Evolutionary conservation across 2,329 filamentous ascomycete genomes (phyloP).

Genomic region (Neophaeococcomyces mojaviensis): DNA sequence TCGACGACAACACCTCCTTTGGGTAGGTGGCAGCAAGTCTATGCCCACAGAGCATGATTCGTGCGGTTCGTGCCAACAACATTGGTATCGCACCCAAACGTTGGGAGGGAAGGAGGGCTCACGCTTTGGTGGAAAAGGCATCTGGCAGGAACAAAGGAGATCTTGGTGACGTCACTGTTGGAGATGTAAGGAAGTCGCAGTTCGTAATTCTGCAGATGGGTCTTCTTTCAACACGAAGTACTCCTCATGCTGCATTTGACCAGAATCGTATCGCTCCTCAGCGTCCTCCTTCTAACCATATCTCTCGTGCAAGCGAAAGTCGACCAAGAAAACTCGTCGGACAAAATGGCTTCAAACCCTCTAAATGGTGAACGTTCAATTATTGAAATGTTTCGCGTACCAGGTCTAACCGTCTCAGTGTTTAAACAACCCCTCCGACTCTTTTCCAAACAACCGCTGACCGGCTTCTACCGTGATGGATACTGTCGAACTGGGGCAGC

Average conservation of each 20-base stretch:
- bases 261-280: neutral
- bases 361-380: conserved; percentile 5
- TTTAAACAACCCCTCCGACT: conserved; percentile 52
- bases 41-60: too few relatives aligned
- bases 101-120: too few relatives aligned
- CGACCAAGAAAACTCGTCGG: neutral
- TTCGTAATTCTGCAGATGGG: neutral
- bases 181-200: neutral
- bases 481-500: conserved; percentile 51
- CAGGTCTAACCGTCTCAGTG: conserved; percentile 28
- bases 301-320: neutral
- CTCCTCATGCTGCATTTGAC: neutral
- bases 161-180: neutral
- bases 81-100: too few relatives aligned
- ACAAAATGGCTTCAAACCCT: conserved; percentile 5
- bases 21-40: too few relatives aligned
- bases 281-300: neutral
- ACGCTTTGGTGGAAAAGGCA: too few relatives aligned
- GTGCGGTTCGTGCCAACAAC: too few relatives aligned
- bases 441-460: conserved; percentile 52
- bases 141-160: neutral
- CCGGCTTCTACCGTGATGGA: conserved; percentile 56
- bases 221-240: neutral
- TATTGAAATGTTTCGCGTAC: neutral
- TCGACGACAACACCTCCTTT: too few relatives aligned